These are phyloP conservation scores for Lecanicillium sp. DNA, from an alignment of 2,329 filamentous ascomycete genomes.

Conservation along the genomic window DNA sequence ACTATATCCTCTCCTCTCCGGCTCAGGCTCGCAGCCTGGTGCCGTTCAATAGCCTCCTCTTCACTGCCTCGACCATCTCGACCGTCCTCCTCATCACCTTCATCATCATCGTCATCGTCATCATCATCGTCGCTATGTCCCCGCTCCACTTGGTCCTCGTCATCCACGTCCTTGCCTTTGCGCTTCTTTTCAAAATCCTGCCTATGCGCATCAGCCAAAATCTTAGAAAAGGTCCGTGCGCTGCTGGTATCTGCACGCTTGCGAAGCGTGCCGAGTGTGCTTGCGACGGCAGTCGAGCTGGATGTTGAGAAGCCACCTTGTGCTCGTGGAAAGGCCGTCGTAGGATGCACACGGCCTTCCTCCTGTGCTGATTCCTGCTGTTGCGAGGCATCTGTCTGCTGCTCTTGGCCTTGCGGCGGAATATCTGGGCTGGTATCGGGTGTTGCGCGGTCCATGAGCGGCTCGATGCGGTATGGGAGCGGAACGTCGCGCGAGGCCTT, in stretches of 20 bases:
- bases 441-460: slow-evolving; percentile 34
- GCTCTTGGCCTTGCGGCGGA: slow-evolving; percentile 12
- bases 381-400: slow-evolving; percentile 2
- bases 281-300: slow-evolving; percentile 15
- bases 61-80: slow-evolving; percentile 14
- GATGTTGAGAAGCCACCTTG: slow-evolving; percentile 6
- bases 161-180: slow-evolving; percentile 15
- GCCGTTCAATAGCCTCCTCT: neutral
- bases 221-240: slow-evolving; percentile 40
- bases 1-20: slow-evolving; percentile 1
- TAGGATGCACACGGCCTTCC: neutral
- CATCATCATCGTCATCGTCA: slow-evolving; percentile 27
- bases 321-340: neutral
- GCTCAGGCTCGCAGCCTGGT: neutral
- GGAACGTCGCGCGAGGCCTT: slow-evolving; percentile 83
- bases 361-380: neutral
- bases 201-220: slow-evolving; percentile 77
- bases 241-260: slow-evolving; percentile 23
- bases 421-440: slow-evolving; percentile 18
- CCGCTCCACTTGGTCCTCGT: slow-evolving; percentile 12
- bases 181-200: slow-evolving; percentile 86
- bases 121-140: slow-evolving; percentile 18
- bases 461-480: slow-evolving; percentile 64
- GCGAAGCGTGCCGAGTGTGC: slow-evolving; percentile 16
- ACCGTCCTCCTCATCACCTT: slow-evolving; percentile 21